These are phyloP conservation scores for Friedmanniomyces simplex DNA, from an alignment of 495 filamentous ascomycete genomes.

Conservation along the genomic window DNA sequence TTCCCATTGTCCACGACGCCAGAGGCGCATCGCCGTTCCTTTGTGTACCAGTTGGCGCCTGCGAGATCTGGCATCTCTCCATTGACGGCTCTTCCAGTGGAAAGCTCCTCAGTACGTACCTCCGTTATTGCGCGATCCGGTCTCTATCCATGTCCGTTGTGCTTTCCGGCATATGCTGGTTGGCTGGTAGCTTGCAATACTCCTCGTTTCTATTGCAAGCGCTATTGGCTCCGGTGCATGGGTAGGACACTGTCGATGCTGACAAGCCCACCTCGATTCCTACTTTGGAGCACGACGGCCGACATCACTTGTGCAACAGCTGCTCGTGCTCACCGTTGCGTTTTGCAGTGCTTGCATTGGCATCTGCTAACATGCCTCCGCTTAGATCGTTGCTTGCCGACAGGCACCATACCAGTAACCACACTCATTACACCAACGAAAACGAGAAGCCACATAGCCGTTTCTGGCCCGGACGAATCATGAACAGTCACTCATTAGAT, in stretches of 20 bases:
- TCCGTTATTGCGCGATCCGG: background rate
- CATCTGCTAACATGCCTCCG: constrained; percentile 13
- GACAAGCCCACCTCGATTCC: background rate
- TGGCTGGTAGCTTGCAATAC: background rate
- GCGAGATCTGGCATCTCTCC: constrained; percentile 19
- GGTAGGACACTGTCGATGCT: background rate
- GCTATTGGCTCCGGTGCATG: constrained; percentile 10
- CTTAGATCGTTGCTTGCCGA: constrained; percentile 14
- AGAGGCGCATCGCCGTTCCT: constrained; percentile 13
- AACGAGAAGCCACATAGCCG: constrained; percentile 4
- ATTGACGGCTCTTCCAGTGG: constrained; percentile 12
- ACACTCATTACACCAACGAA: background rate
- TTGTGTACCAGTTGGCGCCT: constrained; percentile 14
- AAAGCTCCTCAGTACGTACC: constrained; percentile 18
- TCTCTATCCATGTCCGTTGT: background rate
- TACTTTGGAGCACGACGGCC: background rate
- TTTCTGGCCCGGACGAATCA: constrained; percentile 10
- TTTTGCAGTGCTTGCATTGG: background rate
- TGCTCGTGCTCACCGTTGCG: background rate
- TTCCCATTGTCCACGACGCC: background rate
- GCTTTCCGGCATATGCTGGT: background rate
- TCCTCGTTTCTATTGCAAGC: constrained; percentile 3
- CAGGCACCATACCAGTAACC: constrained; percentile 5
- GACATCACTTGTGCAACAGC: background rate
- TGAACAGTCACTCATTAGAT: constrained; percentile 11